A percentile compares a stretch with the other conserved stretches of the same genome.
Evolutionary conservation across 140 eudicot species (phyloP).

Genomic region (Stevia rebaudiana): DNA sequence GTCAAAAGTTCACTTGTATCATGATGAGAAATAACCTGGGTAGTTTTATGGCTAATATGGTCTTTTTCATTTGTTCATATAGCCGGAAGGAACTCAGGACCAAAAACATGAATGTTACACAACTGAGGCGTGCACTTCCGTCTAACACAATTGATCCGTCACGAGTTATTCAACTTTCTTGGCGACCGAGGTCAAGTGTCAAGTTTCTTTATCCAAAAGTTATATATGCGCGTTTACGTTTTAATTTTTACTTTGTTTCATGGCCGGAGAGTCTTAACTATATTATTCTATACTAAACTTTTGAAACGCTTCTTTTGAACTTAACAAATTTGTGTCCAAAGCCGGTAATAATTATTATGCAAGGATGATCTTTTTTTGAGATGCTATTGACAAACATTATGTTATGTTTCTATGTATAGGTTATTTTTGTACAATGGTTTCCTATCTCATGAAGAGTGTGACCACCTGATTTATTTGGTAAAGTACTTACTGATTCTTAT

Average conservation of each 20-base stretch:
- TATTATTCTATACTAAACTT: background rate
- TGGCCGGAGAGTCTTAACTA: too few species aligned
- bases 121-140: conserved; percentile 24
- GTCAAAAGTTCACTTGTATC: conserved; percentile 2
- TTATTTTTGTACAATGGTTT: conserved; percentile 63
- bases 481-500: conserved; percentile 3
- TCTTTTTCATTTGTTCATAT: conserved; percentile 26
- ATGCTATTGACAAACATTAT: conserved; percentile 24
- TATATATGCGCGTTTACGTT: too few species aligned
- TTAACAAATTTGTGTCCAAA: background rate
- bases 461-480: conserved; percentile 69
- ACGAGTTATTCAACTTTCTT: conserved; percentile 57
- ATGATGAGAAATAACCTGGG: background rate
- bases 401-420: conserved; percentile 48
- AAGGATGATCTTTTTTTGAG: background rate
- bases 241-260: too few species aligned
- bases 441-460: conserved; percentile 74
- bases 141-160: conserved; percentile 53
- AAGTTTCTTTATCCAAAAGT: too few species aligned
- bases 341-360: background rate
- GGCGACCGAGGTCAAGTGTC: conserved; percentile 98
- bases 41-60: background rate
- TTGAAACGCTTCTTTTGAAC: background rate
- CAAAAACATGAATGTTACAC: conserved; percentile 31
- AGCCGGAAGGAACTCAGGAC: conserved; percentile 56